Evolutionary conservation across 2,329 filamentous ascomycete species (phyloP).

Genomic region (Colletotrichum spaethianum): DNA sequence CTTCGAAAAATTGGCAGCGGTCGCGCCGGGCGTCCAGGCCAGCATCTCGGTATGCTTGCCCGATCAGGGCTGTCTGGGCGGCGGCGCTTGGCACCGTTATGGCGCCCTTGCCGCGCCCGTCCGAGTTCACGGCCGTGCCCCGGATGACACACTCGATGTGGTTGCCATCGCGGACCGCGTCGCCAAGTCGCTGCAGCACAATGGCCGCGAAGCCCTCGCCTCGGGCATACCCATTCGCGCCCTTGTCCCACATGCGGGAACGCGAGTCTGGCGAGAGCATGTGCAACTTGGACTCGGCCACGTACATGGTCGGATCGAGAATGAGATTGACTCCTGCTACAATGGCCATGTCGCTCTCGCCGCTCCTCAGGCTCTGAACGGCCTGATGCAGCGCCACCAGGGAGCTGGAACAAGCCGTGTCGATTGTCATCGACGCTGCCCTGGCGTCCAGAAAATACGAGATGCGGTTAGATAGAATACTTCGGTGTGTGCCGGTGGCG

Average conservation of each 20-base stretch:
- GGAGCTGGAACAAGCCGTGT: neutral
- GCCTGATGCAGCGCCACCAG: neutral
- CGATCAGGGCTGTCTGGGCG: neutral
- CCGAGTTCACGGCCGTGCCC: slow-evolving; percentile 43
- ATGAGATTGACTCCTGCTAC: neutral
- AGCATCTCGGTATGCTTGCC: neutral
- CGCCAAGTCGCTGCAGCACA: slow-evolving; percentile 60
- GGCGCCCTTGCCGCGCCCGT: slow-evolving; percentile 40
- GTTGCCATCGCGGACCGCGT: slow-evolving; percentile 55
- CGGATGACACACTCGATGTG: slow-evolving; percentile 45
- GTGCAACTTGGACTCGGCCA: neutral
- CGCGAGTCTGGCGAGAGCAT: slow-evolving; percentile 55
- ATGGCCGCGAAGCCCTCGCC: slow-evolving; percentile 65
- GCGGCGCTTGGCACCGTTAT: slow-evolving; percentile 53
- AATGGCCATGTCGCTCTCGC: slow-evolving; percentile 44
- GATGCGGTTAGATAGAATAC: neutral
- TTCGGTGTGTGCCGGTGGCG: too few relatives aligned
- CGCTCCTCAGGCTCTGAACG: slow-evolving; percentile 46
- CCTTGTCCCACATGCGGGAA: slow-evolving; percentile 57
- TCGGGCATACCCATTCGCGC: slow-evolving; percentile 65
- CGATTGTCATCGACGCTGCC: neutral
- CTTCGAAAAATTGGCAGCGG: too few relatives aligned
- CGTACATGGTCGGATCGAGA: neutral
- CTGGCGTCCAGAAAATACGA: neutral
- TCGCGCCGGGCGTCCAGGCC: neutral